These are phyloP conservation scores for Blastobotrys petasosporus DNA, from an alignment of 1,139 yeast species.

Conservation along the genomic window DNA sequence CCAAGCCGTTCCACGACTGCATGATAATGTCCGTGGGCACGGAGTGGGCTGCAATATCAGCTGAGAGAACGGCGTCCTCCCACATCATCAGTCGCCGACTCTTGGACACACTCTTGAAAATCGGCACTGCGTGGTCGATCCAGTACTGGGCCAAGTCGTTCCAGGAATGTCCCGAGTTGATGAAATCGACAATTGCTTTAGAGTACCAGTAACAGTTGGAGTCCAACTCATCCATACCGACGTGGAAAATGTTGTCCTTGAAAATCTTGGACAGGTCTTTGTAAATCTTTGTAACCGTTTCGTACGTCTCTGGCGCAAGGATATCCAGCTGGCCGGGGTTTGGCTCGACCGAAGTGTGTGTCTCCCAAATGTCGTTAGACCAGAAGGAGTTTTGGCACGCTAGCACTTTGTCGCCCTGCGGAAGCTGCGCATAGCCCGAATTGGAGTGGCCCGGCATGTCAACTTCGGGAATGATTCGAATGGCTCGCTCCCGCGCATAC, in stretches of 20 bases:
- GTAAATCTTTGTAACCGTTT: slow-evolving; percentile 36
- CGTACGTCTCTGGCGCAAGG: slow-evolving; percentile 36
- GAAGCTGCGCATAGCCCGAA: slow-evolving; percentile 40
- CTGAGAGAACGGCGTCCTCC: slow-evolving; percentile 39
- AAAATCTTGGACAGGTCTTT: slow-evolving; percentile 37
- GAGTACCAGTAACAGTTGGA: slow-evolving; percentile 39
- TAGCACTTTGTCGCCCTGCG: slow-evolving; percentile 33
- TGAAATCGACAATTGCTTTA: slow-evolving; percentile 30
- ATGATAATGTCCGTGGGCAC: slow-evolving; percentile 36
- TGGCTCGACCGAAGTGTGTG: slow-evolving; percentile 41
- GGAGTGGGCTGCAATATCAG: slow-evolving; percentile 17
- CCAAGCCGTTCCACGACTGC: slow-evolving; percentile 41
- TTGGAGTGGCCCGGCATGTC: slow-evolving; percentile 47
- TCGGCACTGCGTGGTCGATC: slow-evolving; percentile 37
- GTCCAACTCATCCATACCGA: slow-evolving; percentile 44
- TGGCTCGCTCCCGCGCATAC: slow-evolving; percentile 40
- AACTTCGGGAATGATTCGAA: slow-evolving; percentile 44
- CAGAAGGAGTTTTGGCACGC: slow-evolving; percentile 35
- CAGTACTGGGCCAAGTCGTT: slow-evolving; percentile 39
- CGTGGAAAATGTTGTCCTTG: slow-evolving; percentile 41
- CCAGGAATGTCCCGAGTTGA: slow-evolving; percentile 31
- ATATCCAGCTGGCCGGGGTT: slow-evolving; percentile 37
- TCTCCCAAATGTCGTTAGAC: slow-evolving; percentile 18
- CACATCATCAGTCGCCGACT: slow-evolving; percentile 40
- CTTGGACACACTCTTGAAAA: slow-evolving; percentile 29